Evolutionary conservation across 2,329 filamentous ascomycete species (phyloP).

Genomic region (Clonostachys byssicola): DNA sequence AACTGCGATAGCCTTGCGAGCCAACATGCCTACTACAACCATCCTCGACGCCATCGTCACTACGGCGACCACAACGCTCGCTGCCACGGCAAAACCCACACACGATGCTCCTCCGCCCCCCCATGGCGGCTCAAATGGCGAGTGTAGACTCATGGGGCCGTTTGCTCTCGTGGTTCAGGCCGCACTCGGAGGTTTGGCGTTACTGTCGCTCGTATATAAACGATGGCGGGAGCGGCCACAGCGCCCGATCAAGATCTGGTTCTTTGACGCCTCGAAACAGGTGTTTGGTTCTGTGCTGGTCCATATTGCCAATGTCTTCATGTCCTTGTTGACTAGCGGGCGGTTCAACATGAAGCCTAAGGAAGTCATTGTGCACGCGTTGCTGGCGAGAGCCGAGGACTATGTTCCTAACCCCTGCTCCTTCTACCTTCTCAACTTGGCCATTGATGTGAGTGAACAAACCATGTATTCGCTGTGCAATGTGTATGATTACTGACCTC

Average conservation of each 20-base stretch:
- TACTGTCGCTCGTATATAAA: constrained; percentile 88
- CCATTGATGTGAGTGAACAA: constrained; percentile 75
- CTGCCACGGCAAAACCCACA: constrained; percentile 9
- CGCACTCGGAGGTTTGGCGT: constrained; percentile 76
- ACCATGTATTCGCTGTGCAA: neutral
- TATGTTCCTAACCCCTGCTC: constrained; percentile 90
- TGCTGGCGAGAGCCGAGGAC: constrained; percentile 39
- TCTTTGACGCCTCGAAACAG: constrained; percentile 96
- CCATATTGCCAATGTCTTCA: constrained; percentile 88
- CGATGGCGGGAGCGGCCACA: constrained; percentile 89
- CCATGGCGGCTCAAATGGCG: constrained; percentile 49
- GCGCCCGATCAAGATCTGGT: constrained; percentile 92
- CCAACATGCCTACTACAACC: constrained; percentile 8
- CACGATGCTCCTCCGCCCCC: constrained; percentile 18
- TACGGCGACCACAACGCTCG: constrained; percentile 1
- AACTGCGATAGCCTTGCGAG: too few species aligned
- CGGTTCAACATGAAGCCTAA: constrained; percentile 63
- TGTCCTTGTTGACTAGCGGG: constrained; percentile 93
- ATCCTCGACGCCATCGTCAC: constrained; percentile 5
- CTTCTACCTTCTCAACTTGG: constrained; percentile 91
- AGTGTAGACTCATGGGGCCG: constrained; percentile 83
- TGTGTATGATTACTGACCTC: constrained; percentile 1
- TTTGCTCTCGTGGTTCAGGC: constrained; percentile 90
- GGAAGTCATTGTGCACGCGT: constrained; percentile 19
- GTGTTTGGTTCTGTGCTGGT: constrained; percentile 90